phyloP scores from a whole-genome alignment of 2,329 filamentous ascomycete genomes.

The Trichoderma sp. region DNA sequence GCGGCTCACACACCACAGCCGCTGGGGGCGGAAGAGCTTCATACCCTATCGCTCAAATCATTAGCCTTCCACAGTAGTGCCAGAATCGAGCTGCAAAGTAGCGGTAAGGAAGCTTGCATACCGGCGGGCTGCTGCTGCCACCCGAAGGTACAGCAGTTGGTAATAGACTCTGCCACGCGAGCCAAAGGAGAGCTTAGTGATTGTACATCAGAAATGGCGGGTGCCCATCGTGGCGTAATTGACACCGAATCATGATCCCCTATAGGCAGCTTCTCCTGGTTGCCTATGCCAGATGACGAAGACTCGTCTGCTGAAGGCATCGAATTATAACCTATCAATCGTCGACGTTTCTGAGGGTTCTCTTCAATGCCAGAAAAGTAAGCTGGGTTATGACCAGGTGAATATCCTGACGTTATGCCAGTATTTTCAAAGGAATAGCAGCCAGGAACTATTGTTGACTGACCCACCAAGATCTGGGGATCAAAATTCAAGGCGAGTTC shows the following conservation, averaged over 20 bases:
- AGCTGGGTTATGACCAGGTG: neutral
- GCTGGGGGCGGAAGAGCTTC: slow-evolving; percentile 38
- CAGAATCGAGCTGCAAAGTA: neutral
- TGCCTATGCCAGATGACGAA: slow-evolving; percentile 36
- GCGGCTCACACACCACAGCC: slow-evolving; percentile 37
- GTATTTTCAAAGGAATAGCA: slow-evolving; percentile 27
- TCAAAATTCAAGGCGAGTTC: slow-evolving; percentile 35
- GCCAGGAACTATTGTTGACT: slow-evolving; percentile 40
- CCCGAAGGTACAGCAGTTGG: slow-evolving; percentile 40
- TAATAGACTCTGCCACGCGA: slow-evolving; percentile 40
- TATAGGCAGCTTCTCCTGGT: slow-evolving; percentile 40
- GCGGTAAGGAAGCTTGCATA: slow-evolving; percentile 33
- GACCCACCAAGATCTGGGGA: slow-evolving; percentile 36
- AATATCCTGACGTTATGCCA: slow-evolving; percentile 1
- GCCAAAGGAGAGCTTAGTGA: slow-evolving; percentile 36
- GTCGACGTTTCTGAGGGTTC: slow-evolving; percentile 41
- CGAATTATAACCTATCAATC: slow-evolving; percentile 37
- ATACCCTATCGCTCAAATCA: slow-evolving; percentile 40
- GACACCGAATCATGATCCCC: slow-evolving; percentile 27
- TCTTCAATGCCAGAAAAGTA: slow-evolving; percentile 38
- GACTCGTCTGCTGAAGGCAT: slow-evolving; percentile 36
- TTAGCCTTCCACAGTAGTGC: neutral
- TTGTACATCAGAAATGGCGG: slow-evolving; percentile 33
- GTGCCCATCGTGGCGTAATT: slow-evolving; percentile 27
- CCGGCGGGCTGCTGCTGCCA: slow-evolving; percentile 39